Evolutionary conservation across 2,329 filamentous ascomycete genomes (phyloP).

Genomic region (Pseudogymnoascus pannorum): DNA sequence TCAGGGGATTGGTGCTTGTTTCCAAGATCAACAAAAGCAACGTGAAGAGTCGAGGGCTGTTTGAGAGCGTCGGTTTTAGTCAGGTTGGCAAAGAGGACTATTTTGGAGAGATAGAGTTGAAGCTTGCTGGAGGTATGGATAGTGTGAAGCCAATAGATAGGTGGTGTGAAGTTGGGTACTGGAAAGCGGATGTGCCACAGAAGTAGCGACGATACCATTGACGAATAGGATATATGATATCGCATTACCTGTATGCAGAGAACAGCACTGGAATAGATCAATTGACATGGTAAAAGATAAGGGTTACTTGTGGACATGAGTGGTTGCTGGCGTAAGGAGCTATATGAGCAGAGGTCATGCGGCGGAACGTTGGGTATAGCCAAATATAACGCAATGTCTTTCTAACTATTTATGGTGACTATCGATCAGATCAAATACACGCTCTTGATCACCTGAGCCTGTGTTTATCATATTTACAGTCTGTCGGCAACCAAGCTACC

Average conservation of each 20-base stretch:
- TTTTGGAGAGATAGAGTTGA: constrained; percentile 60
- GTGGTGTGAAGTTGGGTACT: background rate
- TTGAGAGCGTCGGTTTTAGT: constrained; percentile 52
- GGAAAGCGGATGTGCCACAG: background rate
- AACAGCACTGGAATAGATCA: background rate
- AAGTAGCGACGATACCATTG: background rate
- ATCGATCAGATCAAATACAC: background rate
- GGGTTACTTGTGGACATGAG: background rate
- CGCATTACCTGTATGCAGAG: background rate
- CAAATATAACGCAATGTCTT: background rate
- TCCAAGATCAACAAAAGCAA: constrained; percentile 57
- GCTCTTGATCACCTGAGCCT: background rate
- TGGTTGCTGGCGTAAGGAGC: background rate
- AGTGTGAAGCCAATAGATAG: background rate
- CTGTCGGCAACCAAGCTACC: background rate
- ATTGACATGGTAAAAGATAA: background rate
- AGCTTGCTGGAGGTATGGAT: background rate
- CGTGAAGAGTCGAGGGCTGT: constrained; percentile 48
- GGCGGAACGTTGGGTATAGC: background rate
- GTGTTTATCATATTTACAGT: background rate
- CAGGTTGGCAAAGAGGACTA: constrained; percentile 48
- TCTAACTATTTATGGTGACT: background rate
- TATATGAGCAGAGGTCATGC: background rate
- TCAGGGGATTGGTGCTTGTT: constrained; percentile 26
- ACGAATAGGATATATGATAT: background rate